Conservation (phyloP, 148 eudicot species). For the Rhododendron molle region DNA sequence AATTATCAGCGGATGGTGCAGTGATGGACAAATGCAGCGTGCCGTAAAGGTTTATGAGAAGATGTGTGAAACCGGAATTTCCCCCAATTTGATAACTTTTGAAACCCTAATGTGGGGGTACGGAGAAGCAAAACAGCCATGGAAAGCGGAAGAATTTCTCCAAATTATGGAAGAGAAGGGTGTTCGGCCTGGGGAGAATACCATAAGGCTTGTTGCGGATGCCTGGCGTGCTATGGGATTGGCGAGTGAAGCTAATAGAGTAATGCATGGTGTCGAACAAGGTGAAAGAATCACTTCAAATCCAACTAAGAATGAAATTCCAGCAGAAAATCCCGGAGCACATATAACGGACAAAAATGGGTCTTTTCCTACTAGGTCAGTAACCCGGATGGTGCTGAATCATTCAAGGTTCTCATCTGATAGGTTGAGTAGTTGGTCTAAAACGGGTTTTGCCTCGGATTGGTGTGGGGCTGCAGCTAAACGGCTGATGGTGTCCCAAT, state of each 20-base stretch:
- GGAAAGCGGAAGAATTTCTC: slow-evolving; percentile 82
- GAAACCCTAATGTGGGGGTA: slow-evolving; percentile 91
- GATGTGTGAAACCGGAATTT: slow-evolving; percentile 60
- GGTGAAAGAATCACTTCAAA: slow-evolving; percentile 1
- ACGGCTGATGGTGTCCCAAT: slow-evolving; percentile 18
- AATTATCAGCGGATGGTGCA: slow-evolving; percentile 94
- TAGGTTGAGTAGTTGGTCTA: slow-evolving; percentile 15
- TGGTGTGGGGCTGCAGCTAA: slow-evolving; percentile 35
- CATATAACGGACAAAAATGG: slow-evolving; percentile 24
- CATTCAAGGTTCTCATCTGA: slow-evolving; percentile 25
- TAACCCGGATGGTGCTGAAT: slow-evolving; percentile 30
- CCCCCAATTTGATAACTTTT: slow-evolving; percentile 75
- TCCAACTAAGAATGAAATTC: slow-evolving; percentile 17
- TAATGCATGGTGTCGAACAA: slow-evolving; percentile 20
- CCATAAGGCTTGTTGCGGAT: slow-evolving; percentile 65
- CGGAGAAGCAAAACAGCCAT: slow-evolving; percentile 81
- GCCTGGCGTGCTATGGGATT: slow-evolving; percentile 83
- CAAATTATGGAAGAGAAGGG: slow-evolving; percentile 54
- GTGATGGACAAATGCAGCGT: slow-evolving; percentile 70
- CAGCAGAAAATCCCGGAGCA: slow-evolving; percentile 12
- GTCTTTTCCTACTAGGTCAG: slow-evolving; percentile 22
- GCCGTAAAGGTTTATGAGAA: slow-evolving; percentile 56
- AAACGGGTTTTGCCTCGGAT: slow-evolving; percentile 12
- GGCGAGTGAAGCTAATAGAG: slow-evolving; percentile 51
- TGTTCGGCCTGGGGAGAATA: slow-evolving; percentile 46